A percentile compares a stretch with the other conserved stretches of the same genome.
Conservation (phyloP, 2,329 filamentous ascomycete species). For the Fusarium pseudonygamai region DNA sequence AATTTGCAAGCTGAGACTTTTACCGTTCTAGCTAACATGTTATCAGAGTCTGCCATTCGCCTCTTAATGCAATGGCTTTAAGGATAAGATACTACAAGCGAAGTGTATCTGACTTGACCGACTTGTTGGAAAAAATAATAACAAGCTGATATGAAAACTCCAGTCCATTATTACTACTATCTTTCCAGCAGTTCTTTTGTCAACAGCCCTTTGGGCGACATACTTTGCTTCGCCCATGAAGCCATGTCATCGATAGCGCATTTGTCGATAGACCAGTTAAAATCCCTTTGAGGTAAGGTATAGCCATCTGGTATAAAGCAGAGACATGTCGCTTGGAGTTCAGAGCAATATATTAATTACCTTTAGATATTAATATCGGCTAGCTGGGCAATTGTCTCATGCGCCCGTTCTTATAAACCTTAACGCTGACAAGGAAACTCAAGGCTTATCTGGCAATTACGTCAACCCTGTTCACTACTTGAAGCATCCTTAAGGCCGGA, state of each 20-base stretch:
- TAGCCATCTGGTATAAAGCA: too few relatives aligned
- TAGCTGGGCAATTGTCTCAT: neutral
- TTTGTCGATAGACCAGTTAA: too few relatives aligned
- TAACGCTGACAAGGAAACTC: too few relatives aligned
- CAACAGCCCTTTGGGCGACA: neutral
- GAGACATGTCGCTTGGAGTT: accelerated
- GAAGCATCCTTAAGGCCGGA: too few relatives aligned
- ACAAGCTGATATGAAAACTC: too few relatives aligned
- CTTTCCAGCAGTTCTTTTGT: too few relatives aligned
- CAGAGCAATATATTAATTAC: neutral
- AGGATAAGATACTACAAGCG: neutral
- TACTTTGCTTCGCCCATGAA: too few relatives aligned
- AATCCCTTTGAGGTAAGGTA: neutral
- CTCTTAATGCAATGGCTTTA: neutral
- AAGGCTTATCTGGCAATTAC: too few relatives aligned
- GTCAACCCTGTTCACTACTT: too few relatives aligned
- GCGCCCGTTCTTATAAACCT: neutral
- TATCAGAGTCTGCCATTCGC: neutral
- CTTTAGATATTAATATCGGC: neutral
- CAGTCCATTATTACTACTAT: too few relatives aligned
- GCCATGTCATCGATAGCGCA: neutral
- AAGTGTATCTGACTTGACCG: too few relatives aligned
- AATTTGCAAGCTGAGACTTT: neutral
- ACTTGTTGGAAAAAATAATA: too few relatives aligned
- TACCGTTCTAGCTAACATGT: accelerated